These are phyloP conservation scores for Strobilomyces echinocephalus DNA, from an alignment of 768 basidiomycete genomes.

Conservation along the genomic window DNA sequence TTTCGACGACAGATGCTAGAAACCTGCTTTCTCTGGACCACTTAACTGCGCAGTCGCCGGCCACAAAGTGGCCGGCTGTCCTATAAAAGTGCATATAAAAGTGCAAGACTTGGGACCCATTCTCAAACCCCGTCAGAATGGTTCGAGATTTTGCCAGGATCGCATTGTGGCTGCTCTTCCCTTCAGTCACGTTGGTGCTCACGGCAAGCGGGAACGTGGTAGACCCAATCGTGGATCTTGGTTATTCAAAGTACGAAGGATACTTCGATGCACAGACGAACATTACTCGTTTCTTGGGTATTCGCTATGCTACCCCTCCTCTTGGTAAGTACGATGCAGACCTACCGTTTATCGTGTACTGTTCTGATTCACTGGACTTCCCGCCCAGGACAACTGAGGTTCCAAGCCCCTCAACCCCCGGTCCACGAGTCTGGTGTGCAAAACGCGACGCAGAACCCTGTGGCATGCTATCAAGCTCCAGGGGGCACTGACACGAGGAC, in stretches of 20 bases:
- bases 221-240: background rate
- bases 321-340: background rate
- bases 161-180: background rate
- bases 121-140: background rate
- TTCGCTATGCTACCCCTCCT: background rate
- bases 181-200: background rate
- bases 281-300: background rate
- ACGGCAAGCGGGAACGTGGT: background rate
- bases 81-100: too few species aligned
- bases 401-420: constrained; percentile 28
- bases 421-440: constrained; percentile 17
- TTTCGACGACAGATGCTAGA: too few species aligned
- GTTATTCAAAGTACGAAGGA: background rate
- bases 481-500: constrained; percentile 5
- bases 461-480: constrained; percentile 21
- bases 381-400: constrained; percentile 22
- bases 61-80: too few species aligned
- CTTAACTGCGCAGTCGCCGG: too few species aligned
- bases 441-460: constrained; percentile 23
- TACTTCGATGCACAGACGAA: background rate
- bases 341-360: background rate
- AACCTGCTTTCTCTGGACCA: too few species aligned
- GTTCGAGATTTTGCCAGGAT: background rate
- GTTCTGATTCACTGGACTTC: background rate
- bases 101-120: background rate